A percentile compares a stretch with the other conserved stretches of the same genome.
These are phyloP conservation scores for Pseudozyma tsukubaensis DNA, from an alignment of 1,284 basidiomycete species.

Conservation along the genomic window DNA sequence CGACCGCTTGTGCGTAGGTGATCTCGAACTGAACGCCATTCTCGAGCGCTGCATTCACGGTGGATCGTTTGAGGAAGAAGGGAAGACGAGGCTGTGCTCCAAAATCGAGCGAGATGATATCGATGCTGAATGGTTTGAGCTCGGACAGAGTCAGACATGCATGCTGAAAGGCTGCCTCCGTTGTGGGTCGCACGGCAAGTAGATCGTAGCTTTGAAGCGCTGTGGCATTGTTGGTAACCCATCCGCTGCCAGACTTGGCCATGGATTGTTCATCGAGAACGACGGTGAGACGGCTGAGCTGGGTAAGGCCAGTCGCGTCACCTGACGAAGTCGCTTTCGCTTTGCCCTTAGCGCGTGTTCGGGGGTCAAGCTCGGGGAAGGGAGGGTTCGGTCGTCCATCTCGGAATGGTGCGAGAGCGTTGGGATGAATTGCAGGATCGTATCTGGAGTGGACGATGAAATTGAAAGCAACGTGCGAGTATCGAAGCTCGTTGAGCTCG, in stretches of 20 bases:
- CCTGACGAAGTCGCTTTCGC: slow-evolving; percentile 1
- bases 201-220: slow-evolving; percentile 76
- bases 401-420: slow-evolving; percentile 39
- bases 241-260: slow-evolving; percentile 57
- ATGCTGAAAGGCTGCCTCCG: slow-evolving; percentile 77
- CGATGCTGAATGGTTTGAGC: slow-evolving; percentile 81
- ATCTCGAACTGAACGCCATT: slow-evolving; percentile 88
- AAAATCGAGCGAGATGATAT: slow-evolving; percentile 84
- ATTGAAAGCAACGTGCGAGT: slow-evolving; percentile 60
- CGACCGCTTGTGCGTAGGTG: slow-evolving; percentile 71
- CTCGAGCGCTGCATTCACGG: slow-evolving; percentile 81
- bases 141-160: slow-evolving; percentile 84
- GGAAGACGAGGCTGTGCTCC: slow-evolving; percentile 78
- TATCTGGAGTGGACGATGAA: slow-evolving; percentile 52
- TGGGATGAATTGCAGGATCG: slow-evolving; percentile 45
- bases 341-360: slow-evolving; percentile 29
- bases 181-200: slow-evolving; percentile 79
- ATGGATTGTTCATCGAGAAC: slow-evolving; percentile 63
- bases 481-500: slow-evolving; percentile 55
- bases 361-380: slow-evolving; percentile 62
- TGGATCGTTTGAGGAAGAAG: slow-evolving; percentile 83
- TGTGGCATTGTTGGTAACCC: slow-evolving; percentile 53
- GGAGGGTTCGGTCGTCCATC: slow-evolving; percentile 39
- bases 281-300: slow-evolving; percentile 66
- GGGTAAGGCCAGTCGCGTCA: slow-evolving; percentile 28